These are phyloP conservation scores for Candida taoyuanica DNA, from an alignment of 805 yeast species.

Conservation along the genomic window DNA sequence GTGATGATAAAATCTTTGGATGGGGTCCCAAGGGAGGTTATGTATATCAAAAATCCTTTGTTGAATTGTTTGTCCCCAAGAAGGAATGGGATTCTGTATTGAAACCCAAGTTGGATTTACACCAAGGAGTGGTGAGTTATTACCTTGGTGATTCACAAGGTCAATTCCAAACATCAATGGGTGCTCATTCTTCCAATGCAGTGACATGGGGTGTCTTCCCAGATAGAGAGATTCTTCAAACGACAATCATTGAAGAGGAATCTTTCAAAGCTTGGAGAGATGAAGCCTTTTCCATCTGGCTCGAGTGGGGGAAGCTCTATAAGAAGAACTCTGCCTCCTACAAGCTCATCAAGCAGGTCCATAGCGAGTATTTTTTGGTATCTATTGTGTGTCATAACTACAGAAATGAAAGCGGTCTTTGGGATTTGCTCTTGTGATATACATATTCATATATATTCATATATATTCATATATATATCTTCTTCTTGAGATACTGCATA, in stretches of 20 bases:
- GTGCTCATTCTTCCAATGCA: conserved; percentile 57
- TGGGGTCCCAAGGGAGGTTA: conserved; percentile 96
- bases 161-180: conserved; percentile 56
- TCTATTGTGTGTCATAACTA: conserved; percentile 85
- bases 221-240: conserved; percentile 80
- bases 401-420: conserved; percentile 64
- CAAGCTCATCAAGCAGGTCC: conserved; percentile 54
- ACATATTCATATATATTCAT: no score
- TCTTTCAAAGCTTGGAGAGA: conserved; percentile 95
- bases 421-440: conserved; percentile 52
- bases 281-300: conserved; percentile 89
- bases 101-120: conserved; percentile 42
- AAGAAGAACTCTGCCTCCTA: conserved; percentile 47
- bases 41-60: conserved; percentile 91
- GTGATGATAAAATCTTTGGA: conserved; percentile 78
- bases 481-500: conserved; percentile 21
- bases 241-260: conserved; percentile 88
- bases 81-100: conserved; percentile 59
- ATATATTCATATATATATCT: no score
- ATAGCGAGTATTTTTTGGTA: conserved; percentile 67
- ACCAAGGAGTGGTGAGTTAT: conserved; percentile 55
- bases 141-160: conserved; percentile 66
- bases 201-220: conserved; percentile 99
- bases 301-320: conserved; percentile 87
- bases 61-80: conserved; percentile 80